Evolutionary conservation across 164 flowering plant species (phyloP), one percentile per base, ranked within the genome.

Genomic region (Vitis riparia): DNA sequence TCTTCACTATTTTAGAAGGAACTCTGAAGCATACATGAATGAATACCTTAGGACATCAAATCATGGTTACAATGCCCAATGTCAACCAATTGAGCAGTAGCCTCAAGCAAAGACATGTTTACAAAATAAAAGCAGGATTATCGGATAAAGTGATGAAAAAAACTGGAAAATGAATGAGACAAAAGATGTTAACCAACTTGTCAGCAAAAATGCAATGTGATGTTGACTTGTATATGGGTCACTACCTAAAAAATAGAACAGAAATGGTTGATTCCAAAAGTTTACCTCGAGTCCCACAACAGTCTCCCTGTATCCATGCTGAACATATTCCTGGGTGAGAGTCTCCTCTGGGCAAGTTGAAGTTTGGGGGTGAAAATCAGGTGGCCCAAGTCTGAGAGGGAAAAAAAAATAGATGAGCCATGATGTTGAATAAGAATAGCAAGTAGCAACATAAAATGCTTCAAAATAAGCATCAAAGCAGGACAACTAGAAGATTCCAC

Each of bases 251-350:
- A 12, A 51, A 59, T 4, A 56, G 11, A 47, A 37, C 44, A 37
- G 15, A 59, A 59, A 55, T 30, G 14, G 55, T 13, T 47, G n/a
- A 62, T 52, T 49, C 37, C 51, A 63, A 70, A 60, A 72, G 64
- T 37, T 59, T 79, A 96, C 99, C 98, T 94, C 97, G 72, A 96
- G 84, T 65, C 98, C 99, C 63, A 92, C 98, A 82, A 91, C 88
- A 53, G 89, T 92, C 66, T 93, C 99, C 84, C 79, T 84, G 80
- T 96, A 96, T 68, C 99, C 99, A 76, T 72, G 64, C 71, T 84
- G 94, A 65, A 88, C 88, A 91, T 89, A 91, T 44, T 94, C 98
- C 76, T 68, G 84, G 66, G 90, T 89, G 62, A 96, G 85, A 65
- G 93, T 92, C 87, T 96, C 99, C 83, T 96, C 98, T 0, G 93